Base-by-base conservation (phyloP, 2,329 filamentous ascomycete species). In the Aphanoascus verrucosus region DNA sequence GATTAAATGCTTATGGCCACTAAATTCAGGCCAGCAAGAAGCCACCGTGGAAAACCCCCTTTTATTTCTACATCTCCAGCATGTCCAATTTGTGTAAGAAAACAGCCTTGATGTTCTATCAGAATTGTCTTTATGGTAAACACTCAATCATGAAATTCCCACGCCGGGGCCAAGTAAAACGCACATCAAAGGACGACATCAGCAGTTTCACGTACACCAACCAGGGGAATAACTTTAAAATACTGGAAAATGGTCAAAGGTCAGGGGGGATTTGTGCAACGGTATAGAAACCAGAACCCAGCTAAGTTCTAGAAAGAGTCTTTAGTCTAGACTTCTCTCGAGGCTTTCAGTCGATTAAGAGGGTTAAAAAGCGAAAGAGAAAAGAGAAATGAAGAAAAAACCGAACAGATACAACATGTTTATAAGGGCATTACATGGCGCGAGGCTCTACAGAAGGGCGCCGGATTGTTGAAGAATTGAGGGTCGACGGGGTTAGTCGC, bases 161-260 rank as follows among this genome's bases (percentile, higher is more conserved):
- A 20, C 50, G 50, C 50, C 50, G 42, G 50, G 50, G 50, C 50
- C 49, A 37, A 38, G 17, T 32, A 52, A 52, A 37, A 46, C 20
- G n/a, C 41, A 46, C 20, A 35, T 20, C 14, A 19, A 42, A 50
- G 38, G 14, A 19, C 9, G 20, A 35, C 12, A 17, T 8, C 37
- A 45, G 28, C 49, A 15, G 19, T n/a, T 17, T 52, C 32, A 28
- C 17, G 17, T 32, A 46, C 42, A 46, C 14, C 42, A 38, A 40
- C 34, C 20, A 41, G 42, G 15, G 17, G 14, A 46, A 40, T 28
- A 28, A n/a, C n/a, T n/a, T n/a, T n/a, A n/a, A 28, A 7, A 28
- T 28, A 19, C 3, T 44, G 11, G 14, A 31, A n/a, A 52, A 37
- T 11, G 20, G 41, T 8, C 31, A 17, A 19, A 20, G 23, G 5